These are phyloP conservation scores for Leccinum longicurvipes DNA, from an alignment of 768 basidiomycete genomes.

Conservation along the genomic window DNA sequence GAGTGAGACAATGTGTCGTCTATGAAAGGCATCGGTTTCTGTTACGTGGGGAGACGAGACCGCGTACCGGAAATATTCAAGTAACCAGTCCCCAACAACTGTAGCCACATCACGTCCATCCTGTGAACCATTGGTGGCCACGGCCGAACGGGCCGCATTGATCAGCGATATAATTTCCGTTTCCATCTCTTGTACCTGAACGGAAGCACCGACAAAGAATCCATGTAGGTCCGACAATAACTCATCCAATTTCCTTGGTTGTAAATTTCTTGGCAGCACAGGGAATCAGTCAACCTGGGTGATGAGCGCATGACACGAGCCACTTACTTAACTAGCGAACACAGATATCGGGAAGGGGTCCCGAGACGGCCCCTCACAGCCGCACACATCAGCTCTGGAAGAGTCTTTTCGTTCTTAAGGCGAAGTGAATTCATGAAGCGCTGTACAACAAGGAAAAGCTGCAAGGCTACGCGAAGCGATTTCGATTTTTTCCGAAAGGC, in stretches of 20 bases:
- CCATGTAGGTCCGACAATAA: constrained; percentile 41
- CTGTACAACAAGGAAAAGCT: constrained; percentile 43
- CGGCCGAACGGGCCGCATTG: constrained; percentile 15
- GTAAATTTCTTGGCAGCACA: constrained; percentile 38
- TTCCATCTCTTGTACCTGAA: constrained; percentile 34
- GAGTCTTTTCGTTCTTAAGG: constrained; percentile 35
- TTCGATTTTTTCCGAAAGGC: constrained; percentile 32
- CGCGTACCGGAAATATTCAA: constrained; percentile 47
- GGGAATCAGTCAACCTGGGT: constrained; percentile 17
- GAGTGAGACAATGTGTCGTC: constrained; percentile 41
- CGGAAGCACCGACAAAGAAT: constrained; percentile 36
- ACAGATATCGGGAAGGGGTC: constrained; percentile 44
- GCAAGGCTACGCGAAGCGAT: constrained; percentile 46
- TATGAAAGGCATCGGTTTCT: constrained; percentile 22
- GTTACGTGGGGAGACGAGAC: background rate
- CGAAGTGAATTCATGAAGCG: constrained; percentile 42
- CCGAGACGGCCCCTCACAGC: constrained; percentile 43
- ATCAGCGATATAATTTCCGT: constrained; percentile 29
- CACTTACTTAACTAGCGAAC: constrained; percentile 46
- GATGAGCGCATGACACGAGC: background rate
- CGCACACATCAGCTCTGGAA: constrained; percentile 42
- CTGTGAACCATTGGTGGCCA: constrained; percentile 17
- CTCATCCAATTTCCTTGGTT: constrained; percentile 27
- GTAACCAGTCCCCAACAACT: constrained; percentile 47
- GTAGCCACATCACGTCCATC: constrained; percentile 20